Conservation (phyloP, 106 monocot genomes). For the Dioscorea alata region DNA sequence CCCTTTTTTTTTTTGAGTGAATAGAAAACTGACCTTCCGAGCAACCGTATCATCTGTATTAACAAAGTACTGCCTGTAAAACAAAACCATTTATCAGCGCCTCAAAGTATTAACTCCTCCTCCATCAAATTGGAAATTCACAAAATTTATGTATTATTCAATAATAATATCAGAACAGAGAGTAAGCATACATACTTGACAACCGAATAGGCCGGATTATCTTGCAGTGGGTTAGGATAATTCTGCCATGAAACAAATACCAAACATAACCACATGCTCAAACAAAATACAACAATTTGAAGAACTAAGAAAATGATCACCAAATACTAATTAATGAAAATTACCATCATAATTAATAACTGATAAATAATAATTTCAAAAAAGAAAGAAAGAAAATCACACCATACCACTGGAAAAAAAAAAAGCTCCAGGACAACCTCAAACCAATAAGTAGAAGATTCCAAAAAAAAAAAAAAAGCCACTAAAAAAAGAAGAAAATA, state of each 20-base stretch:
- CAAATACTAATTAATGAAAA: neutral
- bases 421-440: too few relatives aligned
- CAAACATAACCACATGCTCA: neutral
- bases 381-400: neutral
- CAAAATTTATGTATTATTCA: neutral
- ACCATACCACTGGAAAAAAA: neutral
- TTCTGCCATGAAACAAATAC: slow-evolving; percentile 31
- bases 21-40: slow-evolving; percentile 42
- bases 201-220: slow-evolving; percentile 84
- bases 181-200: slow-evolving; percentile 57
- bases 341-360: neutral
- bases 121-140: neutral
- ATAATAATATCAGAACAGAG: neutral
- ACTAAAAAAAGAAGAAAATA: too few relatives aligned
- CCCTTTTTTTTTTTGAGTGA: neutral
- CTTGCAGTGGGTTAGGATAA: slow-evolving; percentile 78
- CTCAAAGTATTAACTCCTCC: too few relatives aligned
- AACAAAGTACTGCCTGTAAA: slow-evolving; percentile 84
- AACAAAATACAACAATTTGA: neutral
- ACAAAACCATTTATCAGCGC: neutral
- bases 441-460: too few relatives aligned
- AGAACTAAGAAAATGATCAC: neutral
- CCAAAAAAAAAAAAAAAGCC: too few relatives aligned
- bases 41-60: slow-evolving; percentile 75
- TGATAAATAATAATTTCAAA: neutral